Conservation (phyloP, 805 yeast species). For the Priceomyces haplophilus region DNA sequence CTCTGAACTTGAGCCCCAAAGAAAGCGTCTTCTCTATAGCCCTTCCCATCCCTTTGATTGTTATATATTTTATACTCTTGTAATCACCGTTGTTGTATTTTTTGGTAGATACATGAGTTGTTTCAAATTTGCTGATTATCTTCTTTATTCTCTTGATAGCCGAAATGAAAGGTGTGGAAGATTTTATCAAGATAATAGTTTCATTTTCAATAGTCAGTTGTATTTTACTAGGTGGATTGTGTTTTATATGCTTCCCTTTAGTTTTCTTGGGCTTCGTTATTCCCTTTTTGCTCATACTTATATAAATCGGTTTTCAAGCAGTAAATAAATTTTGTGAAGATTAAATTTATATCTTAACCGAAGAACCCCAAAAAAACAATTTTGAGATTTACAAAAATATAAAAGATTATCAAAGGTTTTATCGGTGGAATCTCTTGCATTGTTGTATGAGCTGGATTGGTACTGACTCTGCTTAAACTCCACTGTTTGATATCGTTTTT, state of each 20-base stretch:
- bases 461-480: too few relatives aligned
- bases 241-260: slow-evolving; percentile 46
- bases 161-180: slow-evolving; percentile 68
- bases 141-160: slow-evolving; percentile 65
- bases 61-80: slow-evolving; percentile 45
- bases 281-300: background rate
- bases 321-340: background rate
- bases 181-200: slow-evolving; percentile 55
- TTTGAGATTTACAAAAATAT: too few relatives aligned
- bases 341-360: background rate
- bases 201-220: slow-evolving; percentile 41
- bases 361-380: background rate
- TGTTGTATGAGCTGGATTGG: too few relatives aligned
- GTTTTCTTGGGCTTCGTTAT: slow-evolving; percentile 2
- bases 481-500: too few relatives aligned
- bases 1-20: slow-evolving; percentile 58
- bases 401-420: too few relatives aligned
- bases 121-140: slow-evolving; percentile 44
- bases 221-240: slow-evolving; percentile 48
- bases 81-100: slow-evolving; percentile 32
- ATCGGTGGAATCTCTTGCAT: too few relatives aligned
- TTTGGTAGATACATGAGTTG: slow-evolving; percentile 13
- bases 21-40: slow-evolving; percentile 62
- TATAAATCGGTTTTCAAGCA: background rate
- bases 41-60: slow-evolving; percentile 71